These are phyloP conservation scores for Punctularia strigosozonata DNA, from an alignment of 768 basidiomycete species.

Conservation along the genomic window DNA sequence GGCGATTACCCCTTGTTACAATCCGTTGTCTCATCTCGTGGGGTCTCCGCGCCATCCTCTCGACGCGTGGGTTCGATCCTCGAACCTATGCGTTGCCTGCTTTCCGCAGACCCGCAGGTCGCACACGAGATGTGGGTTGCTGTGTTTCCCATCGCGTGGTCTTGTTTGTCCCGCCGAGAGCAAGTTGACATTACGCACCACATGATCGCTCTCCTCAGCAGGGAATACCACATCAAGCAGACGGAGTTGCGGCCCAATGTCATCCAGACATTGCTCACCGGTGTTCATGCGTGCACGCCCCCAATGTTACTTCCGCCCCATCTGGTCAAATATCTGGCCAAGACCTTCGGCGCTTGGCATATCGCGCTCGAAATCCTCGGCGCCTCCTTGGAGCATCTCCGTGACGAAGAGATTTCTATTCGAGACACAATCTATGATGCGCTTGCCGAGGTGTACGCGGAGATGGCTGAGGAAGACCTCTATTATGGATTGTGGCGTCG, in stretches of 20 bases:
- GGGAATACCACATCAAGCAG: constrained; percentile 88
- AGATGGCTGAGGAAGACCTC: constrained; percentile 91
- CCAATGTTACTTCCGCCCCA: constrained; percentile 87
- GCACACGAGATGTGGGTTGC: constrained; percentile 84
- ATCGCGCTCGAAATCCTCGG: constrained; percentile 78
- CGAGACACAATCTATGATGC: constrained; percentile 84
- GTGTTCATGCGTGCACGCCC: constrained; percentile 76
- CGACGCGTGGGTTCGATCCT: no score
- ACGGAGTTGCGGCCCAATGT: constrained; percentile 84
- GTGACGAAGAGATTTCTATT: constrained; percentile 69
- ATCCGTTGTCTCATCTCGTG: no score
- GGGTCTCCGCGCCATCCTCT: no score
- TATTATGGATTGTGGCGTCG: constrained; percentile 95
- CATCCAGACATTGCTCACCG: constrained; percentile 80
- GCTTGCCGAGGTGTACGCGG: constrained; percentile 89
- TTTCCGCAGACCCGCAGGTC: constrained; percentile 65
- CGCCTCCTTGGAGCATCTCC: constrained; percentile 62
- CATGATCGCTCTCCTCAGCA: constrained; percentile 81
- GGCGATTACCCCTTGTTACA: constrained; percentile 26
- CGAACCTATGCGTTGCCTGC: constrained; percentile 69
- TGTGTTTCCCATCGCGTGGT: constrained; percentile 79
- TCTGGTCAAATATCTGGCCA: constrained; percentile 90
- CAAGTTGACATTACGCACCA: constrained; percentile 84
- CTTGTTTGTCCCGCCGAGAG: constrained; percentile 73
- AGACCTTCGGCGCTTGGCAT: constrained; percentile 96